Conservation (phyloP, 306 rosid genomes). For the Acacia acuminata region DNA sequence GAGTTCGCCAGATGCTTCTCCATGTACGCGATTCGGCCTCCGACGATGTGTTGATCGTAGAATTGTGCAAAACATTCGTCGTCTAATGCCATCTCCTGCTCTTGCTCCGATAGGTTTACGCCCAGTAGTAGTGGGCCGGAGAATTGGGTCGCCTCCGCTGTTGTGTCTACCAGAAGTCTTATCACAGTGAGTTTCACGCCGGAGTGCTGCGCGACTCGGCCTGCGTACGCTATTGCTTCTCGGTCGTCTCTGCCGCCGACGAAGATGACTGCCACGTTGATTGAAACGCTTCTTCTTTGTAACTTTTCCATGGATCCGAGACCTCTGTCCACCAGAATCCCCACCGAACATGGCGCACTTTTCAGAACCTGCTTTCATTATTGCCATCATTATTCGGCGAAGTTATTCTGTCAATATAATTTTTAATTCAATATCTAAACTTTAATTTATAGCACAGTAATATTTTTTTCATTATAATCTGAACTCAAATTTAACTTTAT, state of each 20-base stretch:
- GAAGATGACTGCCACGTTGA: conserved; percentile 75
- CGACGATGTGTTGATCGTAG: conserved; percentile 62
- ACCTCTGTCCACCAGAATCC: conserved; percentile 92
- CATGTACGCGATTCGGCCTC: conserved; percentile 55
- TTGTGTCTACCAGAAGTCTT: conserved; percentile 67
- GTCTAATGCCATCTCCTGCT: conserved; percentile 67
- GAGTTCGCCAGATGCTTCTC: conserved; percentile 86
- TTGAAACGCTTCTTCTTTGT: conserved; percentile 39
- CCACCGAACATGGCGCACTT: conserved; percentile 85
- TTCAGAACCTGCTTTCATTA: conserved; percentile 58
- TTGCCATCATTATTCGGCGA: neutral
- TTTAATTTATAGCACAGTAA: no score
- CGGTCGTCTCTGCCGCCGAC: conserved; percentile 90
- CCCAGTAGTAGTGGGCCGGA: conserved; percentile 44
- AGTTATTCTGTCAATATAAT: no score
- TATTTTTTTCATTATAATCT: no score
- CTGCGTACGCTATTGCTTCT: conserved; percentile 77
- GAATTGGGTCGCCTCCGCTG: conserved; percentile 49
- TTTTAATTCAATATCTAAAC: no score
- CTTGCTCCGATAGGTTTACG: conserved; percentile 53
- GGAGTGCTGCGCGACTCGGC: conserved; percentile 68
- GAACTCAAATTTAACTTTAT: no score
- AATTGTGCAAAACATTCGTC: conserved; percentile 85
- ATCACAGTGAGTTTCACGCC: conserved; percentile 79
- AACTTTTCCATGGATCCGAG: conserved; percentile 66